Evolutionary conservation across 257 asterid genomes (phyloP).

Genomic region (Nicotiana benthamiana): DNA sequence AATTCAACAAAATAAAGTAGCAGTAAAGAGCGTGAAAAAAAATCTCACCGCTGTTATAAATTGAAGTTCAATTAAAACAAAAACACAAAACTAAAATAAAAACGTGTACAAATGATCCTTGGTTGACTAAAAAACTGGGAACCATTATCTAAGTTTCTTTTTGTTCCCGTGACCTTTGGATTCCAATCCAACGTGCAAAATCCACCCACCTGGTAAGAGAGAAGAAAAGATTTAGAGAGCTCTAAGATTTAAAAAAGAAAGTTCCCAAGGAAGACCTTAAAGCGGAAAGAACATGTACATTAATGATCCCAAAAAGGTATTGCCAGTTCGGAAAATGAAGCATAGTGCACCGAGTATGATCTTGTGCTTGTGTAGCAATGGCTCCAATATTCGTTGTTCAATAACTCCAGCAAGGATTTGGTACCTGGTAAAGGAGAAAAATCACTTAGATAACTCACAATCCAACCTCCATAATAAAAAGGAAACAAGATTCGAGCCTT

Average conservation of each 20-base stretch:
- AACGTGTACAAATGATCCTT: neutral
- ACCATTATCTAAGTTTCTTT: conserved; percentile 3
- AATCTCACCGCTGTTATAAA: neutral
- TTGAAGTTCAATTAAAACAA: neutral
- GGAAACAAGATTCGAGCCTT: neutral
- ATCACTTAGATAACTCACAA: neutral
- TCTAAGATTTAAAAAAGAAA: neutral
- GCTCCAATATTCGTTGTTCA: conserved; percentile 81
- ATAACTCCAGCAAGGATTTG: conserved; percentile 87
- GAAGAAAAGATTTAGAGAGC: neutral
- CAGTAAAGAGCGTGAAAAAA: neutral
- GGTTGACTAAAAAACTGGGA: neutral
- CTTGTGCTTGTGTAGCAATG: conserved; percentile 76
- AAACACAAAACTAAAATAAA: too few relatives aligned
- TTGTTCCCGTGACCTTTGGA: conserved; percentile 63
- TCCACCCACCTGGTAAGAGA: conserved; percentile 83
- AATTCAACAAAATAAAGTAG: neutral
- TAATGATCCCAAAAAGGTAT: conserved; percentile 87
- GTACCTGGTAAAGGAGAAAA: conserved; percentile 40
- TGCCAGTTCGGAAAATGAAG: conserved; percentile 86
- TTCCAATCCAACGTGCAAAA: conserved; percentile 80
- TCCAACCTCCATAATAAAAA: neutral
- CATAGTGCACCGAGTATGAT: conserved; percentile 68
- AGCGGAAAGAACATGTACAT: conserved; percentile 38
- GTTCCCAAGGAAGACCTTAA: neutral